phyloP scores from a whole-genome alignment of 2,329 filamentous ascomycete genomes.

The Pseudogymnoascus sp. region DNA sequence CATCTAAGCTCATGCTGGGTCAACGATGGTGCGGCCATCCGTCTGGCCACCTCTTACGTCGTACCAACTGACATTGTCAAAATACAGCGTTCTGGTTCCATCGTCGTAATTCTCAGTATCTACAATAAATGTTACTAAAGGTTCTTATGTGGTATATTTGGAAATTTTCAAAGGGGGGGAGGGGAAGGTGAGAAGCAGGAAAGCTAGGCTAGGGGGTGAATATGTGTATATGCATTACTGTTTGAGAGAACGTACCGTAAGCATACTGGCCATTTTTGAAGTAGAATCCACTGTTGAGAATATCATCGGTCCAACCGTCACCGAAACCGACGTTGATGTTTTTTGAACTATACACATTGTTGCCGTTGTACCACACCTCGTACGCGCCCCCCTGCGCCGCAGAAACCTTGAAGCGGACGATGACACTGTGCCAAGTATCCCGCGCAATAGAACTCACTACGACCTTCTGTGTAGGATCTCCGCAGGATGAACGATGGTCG shows the following conservation, averaged over 20 bases:
- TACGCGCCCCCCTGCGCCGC: not conserved
- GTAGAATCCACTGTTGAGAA: not conserved
- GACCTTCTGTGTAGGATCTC: not conserved
- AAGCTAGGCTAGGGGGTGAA: not conserved
- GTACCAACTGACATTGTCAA: not conserved
- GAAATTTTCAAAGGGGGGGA: too few species aligned
- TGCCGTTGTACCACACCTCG: not conserved
- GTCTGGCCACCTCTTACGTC: not conserved
- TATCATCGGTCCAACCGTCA: not conserved
- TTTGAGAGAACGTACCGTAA: not conserved
- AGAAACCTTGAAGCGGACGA: not conserved
- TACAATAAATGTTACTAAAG: too few species aligned
- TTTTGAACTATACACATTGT: not conserved
- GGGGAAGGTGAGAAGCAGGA: too few species aligned
- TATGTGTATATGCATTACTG: not conserved
- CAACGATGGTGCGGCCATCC: not conserved
- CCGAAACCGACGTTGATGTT: not conserved
- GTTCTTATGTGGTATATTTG: too few species aligned
- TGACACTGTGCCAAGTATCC: not conserved
- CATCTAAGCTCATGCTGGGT: not conserved
- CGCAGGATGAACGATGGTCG: not conserved
- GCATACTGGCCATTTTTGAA: not conserved
- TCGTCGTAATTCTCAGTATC: not conserved
- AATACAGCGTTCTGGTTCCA: not conserved
- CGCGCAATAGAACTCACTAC: not conserved